Conservation (phyloP, 371 early-diverging fungal genomes). For the Mucor racemosus region DNA sequence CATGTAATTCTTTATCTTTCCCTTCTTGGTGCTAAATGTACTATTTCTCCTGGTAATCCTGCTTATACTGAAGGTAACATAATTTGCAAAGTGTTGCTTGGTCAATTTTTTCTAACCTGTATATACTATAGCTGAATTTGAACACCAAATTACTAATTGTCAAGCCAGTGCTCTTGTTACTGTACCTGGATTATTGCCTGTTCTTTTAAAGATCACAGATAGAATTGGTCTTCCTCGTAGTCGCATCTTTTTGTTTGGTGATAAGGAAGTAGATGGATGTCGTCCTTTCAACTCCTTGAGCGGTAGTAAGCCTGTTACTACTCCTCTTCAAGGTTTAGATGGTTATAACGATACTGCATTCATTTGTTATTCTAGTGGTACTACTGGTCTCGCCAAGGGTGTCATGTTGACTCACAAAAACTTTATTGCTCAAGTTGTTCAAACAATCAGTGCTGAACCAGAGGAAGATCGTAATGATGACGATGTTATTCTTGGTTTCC, state of each 20-base stretch:
- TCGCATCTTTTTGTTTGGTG: constrained; percentile 27
- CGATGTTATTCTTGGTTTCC: constrained; percentile 64
- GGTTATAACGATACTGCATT: constrained; percentile 64
- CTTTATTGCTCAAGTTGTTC: constrained; percentile 34
- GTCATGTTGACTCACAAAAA: constrained; percentile 46
- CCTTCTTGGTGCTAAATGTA: constrained; percentile 44
- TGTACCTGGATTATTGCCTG: constrained; percentile 26
- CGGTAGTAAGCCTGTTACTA: constrained; percentile 14
- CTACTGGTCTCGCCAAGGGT: constrained; percentile 75
- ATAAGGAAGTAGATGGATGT: constrained; percentile 12
- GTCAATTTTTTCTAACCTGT: no score
- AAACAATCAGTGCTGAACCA: constrained; percentile 21
- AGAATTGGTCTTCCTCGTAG: constrained; percentile 20
- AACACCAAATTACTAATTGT: constrained; percentile 27
- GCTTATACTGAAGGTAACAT: constrained; percentile 47
- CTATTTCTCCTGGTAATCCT: constrained; percentile 50
- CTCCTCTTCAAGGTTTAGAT: constrained; percentile 29
- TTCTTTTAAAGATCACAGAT: constrained; percentile 12
- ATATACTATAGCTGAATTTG: constrained; percentile 19
- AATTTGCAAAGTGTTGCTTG: no score
- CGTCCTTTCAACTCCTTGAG: constrained; percentile 14
- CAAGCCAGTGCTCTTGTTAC: constrained; percentile 26
- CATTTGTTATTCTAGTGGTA: constrained; percentile 89
- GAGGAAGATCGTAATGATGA: constrained; percentile 23
- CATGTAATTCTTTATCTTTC: constrained; percentile 48